A percentile compares a stretch with the other conserved stretches of the same genome.
Evolutionary conservation across 257 asterid genomes (phyloP).

Genomic region (Euphrasia confusa): DNA sequence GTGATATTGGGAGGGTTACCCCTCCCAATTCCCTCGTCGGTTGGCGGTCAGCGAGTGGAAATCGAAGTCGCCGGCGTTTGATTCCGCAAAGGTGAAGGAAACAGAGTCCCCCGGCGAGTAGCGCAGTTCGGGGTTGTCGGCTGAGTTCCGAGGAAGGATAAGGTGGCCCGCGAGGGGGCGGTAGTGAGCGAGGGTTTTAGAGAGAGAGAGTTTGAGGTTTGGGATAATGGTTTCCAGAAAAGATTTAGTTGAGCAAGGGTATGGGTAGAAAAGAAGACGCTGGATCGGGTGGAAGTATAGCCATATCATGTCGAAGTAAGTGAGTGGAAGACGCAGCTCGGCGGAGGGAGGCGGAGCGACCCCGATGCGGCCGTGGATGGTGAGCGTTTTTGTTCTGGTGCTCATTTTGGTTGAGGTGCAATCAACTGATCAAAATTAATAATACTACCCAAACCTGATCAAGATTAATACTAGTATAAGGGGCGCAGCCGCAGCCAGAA

Average conservation of each 20-base stretch:
- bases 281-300: conserved; percentile 34
- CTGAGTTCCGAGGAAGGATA: conserved; percentile 17
- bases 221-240: conserved; percentile 37
- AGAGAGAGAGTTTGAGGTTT: conserved; percentile 33
- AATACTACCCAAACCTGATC: no score
- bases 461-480: no score
- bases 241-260: conserved; percentile 30
- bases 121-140: neutral
- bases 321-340: conserved; percentile 29
- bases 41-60: conserved; percentile 6
- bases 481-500: no score
- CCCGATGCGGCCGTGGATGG: neutral
- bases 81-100: neutral
- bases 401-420: neutral
- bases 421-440: no score
- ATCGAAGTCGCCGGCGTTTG: neutral
- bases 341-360: conserved; percentile 27
- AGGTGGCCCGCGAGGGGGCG: conserved; percentile 36
- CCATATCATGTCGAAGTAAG: conserved; percentile 39
- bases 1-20: no score
- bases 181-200: conserved; percentile 33
- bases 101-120: neutral
- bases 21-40: neutral
- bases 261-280: conserved; percentile 40
- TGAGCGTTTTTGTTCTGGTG: neutral